A percentile compares a stretch with the other conserved stretches of the same genome.
Conservation (phyloP, 1,284 basidiomycete species). For the Cutaneotrichosporon curvatum region DNA sequence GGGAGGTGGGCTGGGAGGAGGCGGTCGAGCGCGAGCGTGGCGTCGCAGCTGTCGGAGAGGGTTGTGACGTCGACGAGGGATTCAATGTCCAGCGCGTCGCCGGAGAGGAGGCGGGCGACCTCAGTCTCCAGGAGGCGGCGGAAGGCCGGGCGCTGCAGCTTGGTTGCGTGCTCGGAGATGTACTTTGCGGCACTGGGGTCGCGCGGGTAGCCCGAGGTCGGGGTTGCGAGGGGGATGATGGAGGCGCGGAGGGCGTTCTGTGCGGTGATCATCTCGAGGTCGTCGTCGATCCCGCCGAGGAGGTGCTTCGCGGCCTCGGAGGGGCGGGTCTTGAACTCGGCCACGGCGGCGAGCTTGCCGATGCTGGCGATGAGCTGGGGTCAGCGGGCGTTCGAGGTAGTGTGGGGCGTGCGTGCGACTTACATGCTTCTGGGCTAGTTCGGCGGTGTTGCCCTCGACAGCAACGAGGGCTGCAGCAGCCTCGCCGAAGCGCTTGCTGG, state of each 20-base stretch:
- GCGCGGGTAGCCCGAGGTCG: background rate
- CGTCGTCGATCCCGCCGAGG: slow-evolving; percentile 45
- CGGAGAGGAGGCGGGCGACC: slow-evolving; percentile 10
- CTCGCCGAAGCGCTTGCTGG: slow-evolving; percentile 58
- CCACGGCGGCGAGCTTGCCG: slow-evolving; percentile 77
- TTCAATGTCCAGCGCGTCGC: slow-evolving; percentile 45
- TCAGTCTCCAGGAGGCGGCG: slow-evolving; percentile 6
- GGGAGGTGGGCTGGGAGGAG: slow-evolving; percentile 50
- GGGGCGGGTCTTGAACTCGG: slow-evolving; percentile 54
- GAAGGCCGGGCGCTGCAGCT: slow-evolving; percentile 27
- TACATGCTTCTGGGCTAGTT: slow-evolving; percentile 55
- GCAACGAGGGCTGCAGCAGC: slow-evolving; percentile 61
- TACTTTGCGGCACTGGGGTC: slow-evolving; percentile 10
- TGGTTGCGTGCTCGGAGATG: slow-evolving; percentile 12
- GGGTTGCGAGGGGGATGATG: slow-evolving; percentile 13
- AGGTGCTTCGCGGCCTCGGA: slow-evolving; percentile 13
- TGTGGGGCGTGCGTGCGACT: too few relatives aligned
- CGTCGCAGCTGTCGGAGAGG: slow-evolving; percentile 48
- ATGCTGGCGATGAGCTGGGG: slow-evolving; percentile 78
- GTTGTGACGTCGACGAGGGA: slow-evolving; percentile 52
- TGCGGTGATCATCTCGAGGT: slow-evolving; percentile 53
- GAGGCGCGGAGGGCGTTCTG: slow-evolving; percentile 45
- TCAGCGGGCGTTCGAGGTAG: too few relatives aligned
- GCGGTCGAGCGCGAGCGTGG: slow-evolving; percentile 48
- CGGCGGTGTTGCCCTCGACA: slow-evolving; percentile 56